These are phyloP conservation scores for Plenodomus biglobosus DNA, from an alignment of 2,329 filamentous ascomycete genomes.

Conservation along the genomic window DNA sequence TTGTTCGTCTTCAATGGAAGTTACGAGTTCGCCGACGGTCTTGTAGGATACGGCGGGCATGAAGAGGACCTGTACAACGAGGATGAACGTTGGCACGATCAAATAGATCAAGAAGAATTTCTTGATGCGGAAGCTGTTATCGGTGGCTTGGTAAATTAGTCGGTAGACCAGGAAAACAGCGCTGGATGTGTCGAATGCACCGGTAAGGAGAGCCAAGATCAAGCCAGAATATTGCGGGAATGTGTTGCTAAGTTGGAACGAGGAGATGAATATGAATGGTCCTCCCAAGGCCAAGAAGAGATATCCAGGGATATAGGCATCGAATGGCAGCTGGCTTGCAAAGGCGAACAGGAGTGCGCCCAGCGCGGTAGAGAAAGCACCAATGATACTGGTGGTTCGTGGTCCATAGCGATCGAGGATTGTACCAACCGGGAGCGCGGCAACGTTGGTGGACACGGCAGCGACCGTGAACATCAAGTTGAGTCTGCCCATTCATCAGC, in stretches of 20 bases:
- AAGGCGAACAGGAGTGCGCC: slow-evolving; percentile 76
- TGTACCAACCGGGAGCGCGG: slow-evolving; percentile 79
- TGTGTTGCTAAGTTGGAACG: slow-evolving; percentile 55
- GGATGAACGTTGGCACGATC: slow-evolving; percentile 50
- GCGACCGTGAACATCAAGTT: slow-evolving; percentile 94
- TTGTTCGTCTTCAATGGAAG: slow-evolving; percentile 61
- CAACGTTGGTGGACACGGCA: slow-evolving; percentile 84
- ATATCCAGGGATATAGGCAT: slow-evolving; percentile 61
- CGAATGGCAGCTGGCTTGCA: slow-evolving; percentile 65
- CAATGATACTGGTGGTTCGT: slow-evolving; percentile 71
- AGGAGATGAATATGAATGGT: slow-evolving; percentile 55
- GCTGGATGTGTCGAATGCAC: slow-evolving; percentile 54
- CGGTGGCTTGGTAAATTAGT: slow-evolving; percentile 49
- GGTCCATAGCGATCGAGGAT: slow-evolving; percentile 83
- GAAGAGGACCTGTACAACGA: slow-evolving; percentile 49
- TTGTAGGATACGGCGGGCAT: slow-evolving; percentile 54
- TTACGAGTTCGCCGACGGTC: slow-evolving; percentile 74
- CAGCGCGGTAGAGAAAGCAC: slow-evolving; percentile 65
- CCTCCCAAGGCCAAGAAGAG: slow-evolving; percentile 54
- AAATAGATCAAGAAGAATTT: slow-evolving; percentile 55
- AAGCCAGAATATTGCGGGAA: slow-evolving; percentile 54
- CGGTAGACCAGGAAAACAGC: slow-evolving; percentile 53
- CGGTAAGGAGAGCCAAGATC: slow-evolving; percentile 54
- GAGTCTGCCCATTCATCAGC: slow-evolving; percentile 56
- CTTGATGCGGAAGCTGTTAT: slow-evolving; percentile 48